These are phyloP conservation scores for Hypoxylon sp. DNA, from an alignment of 2,329 filamentous ascomycete genomes.

Conservation along the genomic window DNA sequence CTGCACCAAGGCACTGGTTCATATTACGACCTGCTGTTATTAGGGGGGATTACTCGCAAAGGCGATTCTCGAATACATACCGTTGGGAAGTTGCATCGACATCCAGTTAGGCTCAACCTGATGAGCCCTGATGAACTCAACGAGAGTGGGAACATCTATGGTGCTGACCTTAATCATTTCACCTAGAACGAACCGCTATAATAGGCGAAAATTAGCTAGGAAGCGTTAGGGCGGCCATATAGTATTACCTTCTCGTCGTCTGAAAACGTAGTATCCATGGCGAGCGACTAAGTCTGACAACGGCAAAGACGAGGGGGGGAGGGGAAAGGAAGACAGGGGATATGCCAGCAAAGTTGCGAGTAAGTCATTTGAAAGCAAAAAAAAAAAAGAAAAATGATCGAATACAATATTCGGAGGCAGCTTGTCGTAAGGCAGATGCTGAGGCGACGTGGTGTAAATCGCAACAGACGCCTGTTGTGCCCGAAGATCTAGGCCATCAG, in stretches of 20 bases:
- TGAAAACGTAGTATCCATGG: slow-evolving; percentile 64
- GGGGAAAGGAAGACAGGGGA: slow-evolving; percentile 49
- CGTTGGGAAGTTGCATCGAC: slow-evolving; percentile 64
- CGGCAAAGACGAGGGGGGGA: slow-evolving; percentile 47
- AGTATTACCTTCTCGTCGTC: slow-evolving; percentile 67
- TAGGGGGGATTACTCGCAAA: slow-evolving; percentile 42
- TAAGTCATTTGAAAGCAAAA: slow-evolving; percentile 55
- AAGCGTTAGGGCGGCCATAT: slow-evolving; percentile 22
- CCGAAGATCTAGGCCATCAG: slow-evolving; percentile 45
- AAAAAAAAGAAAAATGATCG: slow-evolving; percentile 34
- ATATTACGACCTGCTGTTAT: slow-evolving; percentile 62
- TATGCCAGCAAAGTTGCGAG: slow-evolving; percentile 50
- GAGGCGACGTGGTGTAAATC: slow-evolving; percentile 46
- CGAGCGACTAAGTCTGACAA: slow-evolving; percentile 45
- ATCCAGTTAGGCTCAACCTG: slow-evolving; percentile 62
- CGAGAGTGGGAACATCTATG: slow-evolving; percentile 63
- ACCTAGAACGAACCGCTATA: slow-evolving; percentile 70
- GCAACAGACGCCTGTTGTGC: slow-evolving; percentile 43
- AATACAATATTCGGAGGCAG: slow-evolving; percentile 45
- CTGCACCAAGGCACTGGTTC: slow-evolving; percentile 61
- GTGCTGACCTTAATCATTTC: slow-evolving; percentile 72
- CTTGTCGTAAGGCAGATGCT: slow-evolving; percentile 44
- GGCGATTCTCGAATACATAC: slow-evolving; percentile 54
- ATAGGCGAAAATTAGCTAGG: slow-evolving; percentile 43
- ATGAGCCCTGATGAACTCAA: slow-evolving; percentile 63